Evolutionary conservation across 352 stramenopile genomes (phyloP).

Genomic region (Globisporangium takayamanum): DNA sequence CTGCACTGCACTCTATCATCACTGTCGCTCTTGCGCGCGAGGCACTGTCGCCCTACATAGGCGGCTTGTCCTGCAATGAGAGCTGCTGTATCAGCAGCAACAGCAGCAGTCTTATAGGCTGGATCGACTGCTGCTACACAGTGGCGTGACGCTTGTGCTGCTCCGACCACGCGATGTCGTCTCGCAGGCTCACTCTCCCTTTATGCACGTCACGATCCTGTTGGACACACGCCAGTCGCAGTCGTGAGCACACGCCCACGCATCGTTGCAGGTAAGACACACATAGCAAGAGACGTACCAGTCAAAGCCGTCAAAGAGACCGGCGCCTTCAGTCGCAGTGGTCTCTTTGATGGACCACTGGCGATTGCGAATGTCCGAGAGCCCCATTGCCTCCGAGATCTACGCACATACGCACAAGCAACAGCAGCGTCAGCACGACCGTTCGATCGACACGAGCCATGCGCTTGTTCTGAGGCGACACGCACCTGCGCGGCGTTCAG

Average conservation of each 20-base stretch:
- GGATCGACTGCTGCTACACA: no score
- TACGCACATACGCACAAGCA: constrained; percentile 20
- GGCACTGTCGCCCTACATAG: no score
- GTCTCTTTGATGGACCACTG: constrained; percentile 99
- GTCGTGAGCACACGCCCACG: not conserved
- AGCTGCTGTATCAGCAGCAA: not conserved
- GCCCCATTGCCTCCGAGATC: constrained; percentile 97
- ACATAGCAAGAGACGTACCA: constrained; percentile 61
- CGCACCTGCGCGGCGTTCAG: constrained; percentile 80
- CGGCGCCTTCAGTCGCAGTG: constrained; percentile 95
- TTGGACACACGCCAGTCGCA: not conserved
- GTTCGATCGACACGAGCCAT: not conserved
- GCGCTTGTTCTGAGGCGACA: not conserved
- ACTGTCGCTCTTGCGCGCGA: no score
- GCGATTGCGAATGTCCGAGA: constrained; percentile 97
- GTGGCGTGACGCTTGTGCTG: no score
- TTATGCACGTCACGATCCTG: constrained; percentile 89
- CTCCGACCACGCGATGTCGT: no score
- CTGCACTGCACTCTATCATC: no score
- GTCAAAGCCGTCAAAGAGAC: constrained; percentile 99
- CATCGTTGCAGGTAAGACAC: not conserved
- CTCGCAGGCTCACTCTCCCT: constrained; percentile 54
- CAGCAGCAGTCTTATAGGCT: not conserved
- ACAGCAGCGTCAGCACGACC: not conserved
- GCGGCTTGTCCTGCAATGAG: no score